These are phyloP conservation scores for Cyclostephanos tholiformis DNA, from an alignment of 108 stramenopile species.

Conservation along the genomic window DNA sequence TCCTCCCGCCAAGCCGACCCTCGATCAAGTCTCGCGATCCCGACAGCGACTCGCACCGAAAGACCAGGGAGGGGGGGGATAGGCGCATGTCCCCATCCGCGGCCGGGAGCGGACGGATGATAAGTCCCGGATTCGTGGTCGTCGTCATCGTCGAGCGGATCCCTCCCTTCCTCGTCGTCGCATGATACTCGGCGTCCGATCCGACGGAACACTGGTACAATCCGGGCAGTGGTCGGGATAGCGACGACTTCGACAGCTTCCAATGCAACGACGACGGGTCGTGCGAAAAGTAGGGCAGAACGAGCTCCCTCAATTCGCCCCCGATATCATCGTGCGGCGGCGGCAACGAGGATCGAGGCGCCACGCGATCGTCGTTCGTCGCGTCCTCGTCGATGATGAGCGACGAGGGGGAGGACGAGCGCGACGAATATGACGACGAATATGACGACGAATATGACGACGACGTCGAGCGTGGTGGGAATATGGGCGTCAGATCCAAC, in stretches of 20 bases:
- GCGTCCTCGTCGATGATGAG: slow-evolving; percentile 1
- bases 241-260: slow-evolving; percentile 27
- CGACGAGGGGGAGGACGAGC: too few species aligned
- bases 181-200: not conserved
- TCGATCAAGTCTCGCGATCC: slow-evolving; percentile 17
- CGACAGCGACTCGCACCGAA: slow-evolving; percentile 50
- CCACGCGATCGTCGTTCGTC: not conserved
- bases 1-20: slow-evolving; percentile 21
- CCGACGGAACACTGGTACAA: slow-evolving; percentile 33
- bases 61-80: slow-evolving; percentile 72
- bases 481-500: slow-evolving; percentile 23
- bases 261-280: slow-evolving; percentile 16
- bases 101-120: slow-evolving; percentile 73
- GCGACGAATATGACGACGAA: too few species aligned
- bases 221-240: slow-evolving; percentile 36
- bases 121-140: slow-evolving; percentile 24
- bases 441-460: not conserved
- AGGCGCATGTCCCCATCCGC: slow-evolving; percentile 66
- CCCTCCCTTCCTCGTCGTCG: not conserved
- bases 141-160: not conserved
- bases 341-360: not conserved
- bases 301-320: slow-evolving; percentile 32
- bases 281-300: slow-evolving; percentile 36
- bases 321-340: not conserved
- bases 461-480: not conserved